Percentiles rank a stretch among this genome's conserved stretches.
These are phyloP conservation scores for Pythium monospermum DNA, from an alignment of 352 stramenopile species.

Conservation along the genomic window DNA sequence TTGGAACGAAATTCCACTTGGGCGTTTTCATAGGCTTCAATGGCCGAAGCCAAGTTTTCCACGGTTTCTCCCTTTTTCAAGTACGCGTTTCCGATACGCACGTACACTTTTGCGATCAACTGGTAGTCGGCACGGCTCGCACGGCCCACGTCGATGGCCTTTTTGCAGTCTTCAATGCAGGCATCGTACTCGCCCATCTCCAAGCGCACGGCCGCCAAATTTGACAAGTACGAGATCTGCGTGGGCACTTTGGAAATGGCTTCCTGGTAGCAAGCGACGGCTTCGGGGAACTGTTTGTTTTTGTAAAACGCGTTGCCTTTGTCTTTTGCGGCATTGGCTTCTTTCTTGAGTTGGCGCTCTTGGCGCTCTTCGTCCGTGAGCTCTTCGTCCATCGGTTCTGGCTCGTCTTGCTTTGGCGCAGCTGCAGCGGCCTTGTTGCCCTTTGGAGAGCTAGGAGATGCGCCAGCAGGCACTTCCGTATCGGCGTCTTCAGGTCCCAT, in stretches of 20 bases:
- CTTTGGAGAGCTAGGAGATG: conserved; percentile 19
- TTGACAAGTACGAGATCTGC: conserved; percentile 97
- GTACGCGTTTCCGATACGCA: conserved; percentile 95
- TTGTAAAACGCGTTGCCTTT: conserved; percentile 98
- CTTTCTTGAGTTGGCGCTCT: conserved; percentile 50
- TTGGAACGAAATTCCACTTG: conserved; percentile 89
- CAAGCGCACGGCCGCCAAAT: conserved; percentile 97
- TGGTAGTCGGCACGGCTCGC: conserved; percentile 94
- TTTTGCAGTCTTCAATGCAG: conserved; percentile 92
- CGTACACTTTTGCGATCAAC: conserved; percentile 94
- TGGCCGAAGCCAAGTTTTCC: conserved; percentile 81
- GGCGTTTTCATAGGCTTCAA: conserved; percentile 82
- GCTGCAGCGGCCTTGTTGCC: conserved; percentile 19
- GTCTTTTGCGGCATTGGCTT: conserved; percentile 90
- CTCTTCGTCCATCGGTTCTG: conserved; percentile 80
- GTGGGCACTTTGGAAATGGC: conserved; percentile 93
- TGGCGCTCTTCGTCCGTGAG: conserved; percentile 82
- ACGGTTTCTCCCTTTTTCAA: conserved; percentile 91
- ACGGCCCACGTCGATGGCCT: conserved; percentile 96
- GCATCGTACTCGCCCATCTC: conserved; percentile 94
- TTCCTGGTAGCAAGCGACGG: conserved; percentile 94
- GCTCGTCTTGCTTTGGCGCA: conserved; percentile 33
- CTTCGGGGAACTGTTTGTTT: conserved; percentile 93
- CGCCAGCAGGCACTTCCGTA: conserved; percentile 39
- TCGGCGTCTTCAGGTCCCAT: conserved; percentile 51